Conservation (phyloP, 2,329 filamentous ascomycete species). For the Sporothrix euskadiensis region DNA sequence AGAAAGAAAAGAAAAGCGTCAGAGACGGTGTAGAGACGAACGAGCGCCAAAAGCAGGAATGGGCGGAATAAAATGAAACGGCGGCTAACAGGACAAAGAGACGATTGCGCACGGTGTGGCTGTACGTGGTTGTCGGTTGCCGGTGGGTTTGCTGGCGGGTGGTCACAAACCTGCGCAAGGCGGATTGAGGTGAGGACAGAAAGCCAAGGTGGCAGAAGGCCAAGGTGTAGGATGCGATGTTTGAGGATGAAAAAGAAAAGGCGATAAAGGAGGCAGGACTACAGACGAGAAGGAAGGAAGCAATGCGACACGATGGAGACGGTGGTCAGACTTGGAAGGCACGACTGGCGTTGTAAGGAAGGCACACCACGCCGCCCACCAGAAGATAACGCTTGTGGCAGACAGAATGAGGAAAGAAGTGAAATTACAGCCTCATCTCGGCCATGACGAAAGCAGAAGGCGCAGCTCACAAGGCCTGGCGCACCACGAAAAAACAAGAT, state of each 20-base stretch:
- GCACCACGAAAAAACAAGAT: slow-evolving; percentile 14
- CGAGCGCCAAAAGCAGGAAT: not conserved
- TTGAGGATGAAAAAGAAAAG: not conserved
- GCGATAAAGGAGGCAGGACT: not conserved
- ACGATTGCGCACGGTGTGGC: not conserved
- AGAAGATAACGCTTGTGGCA: not conserved
- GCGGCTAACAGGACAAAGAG: slow-evolving; percentile 23
- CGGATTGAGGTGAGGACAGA: not conserved
- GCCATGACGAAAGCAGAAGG: slow-evolving; percentile 24
- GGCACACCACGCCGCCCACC: not conserved
- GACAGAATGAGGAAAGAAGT: not conserved
- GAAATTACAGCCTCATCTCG: slow-evolving; percentile 24
- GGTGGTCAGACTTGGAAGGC: not conserved
- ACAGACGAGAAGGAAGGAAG: not conserved
- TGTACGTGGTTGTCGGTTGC: not conserved
- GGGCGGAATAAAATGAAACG: slow-evolving; percentile 18
- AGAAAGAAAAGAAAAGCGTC: not conserved
- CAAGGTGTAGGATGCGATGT: not conserved
- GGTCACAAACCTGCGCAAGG: slow-evolving; percentile 3
- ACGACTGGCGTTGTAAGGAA: slow-evolving; percentile 5
- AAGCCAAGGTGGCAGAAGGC: no score
- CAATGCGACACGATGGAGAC: not conserved
- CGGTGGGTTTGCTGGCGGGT: not conserved
- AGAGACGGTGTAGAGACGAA: not conserved
- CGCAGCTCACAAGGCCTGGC: slow-evolving; percentile 18